These are phyloP conservation scores for Trichoderma gamsii DNA, from an alignment of 495 filamentous ascomycete genomes.

Conservation along the genomic window DNA sequence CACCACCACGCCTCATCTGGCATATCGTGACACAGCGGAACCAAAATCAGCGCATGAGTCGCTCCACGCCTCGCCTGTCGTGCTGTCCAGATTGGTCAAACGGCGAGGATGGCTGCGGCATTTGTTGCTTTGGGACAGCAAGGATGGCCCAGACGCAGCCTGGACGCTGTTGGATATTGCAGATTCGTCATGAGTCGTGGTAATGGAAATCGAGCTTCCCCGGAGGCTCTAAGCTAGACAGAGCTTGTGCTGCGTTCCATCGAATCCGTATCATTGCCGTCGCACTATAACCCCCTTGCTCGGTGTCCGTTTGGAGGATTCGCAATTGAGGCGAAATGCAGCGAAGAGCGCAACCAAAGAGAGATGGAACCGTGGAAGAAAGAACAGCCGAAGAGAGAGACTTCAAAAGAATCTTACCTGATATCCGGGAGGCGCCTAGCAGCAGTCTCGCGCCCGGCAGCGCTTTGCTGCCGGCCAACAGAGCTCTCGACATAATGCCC, in stretches of 20 bases:
- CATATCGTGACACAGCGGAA: background rate
- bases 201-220: background rate
- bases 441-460: background rate
- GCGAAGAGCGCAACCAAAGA: background rate
- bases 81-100: background rate
- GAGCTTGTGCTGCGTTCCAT: background rate
- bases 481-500: background rate
- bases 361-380: background rate
- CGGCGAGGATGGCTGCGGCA: background rate
- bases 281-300: background rate
- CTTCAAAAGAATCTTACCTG: background rate
- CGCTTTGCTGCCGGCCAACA: background rate
- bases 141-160: background rate
- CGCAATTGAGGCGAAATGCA: background rate
- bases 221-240: background rate
- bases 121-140: background rate
- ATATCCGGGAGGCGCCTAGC: background rate
- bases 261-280: background rate
- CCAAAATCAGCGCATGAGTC: background rate
- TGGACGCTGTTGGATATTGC: too few relatives aligned
- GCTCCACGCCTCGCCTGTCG: slow-evolving; percentile 1
- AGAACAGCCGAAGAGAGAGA: background rate
- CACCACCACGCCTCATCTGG: background rate
- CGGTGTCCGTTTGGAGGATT: background rate
- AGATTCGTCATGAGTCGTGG: too few relatives aligned